Percentiles rank a stretch among this genome's conserved stretches.
Evolutionary conservation across 2,329 filamentous ascomycete genomes (phyloP).

Genomic region (Monosporascus sp.): DNA sequence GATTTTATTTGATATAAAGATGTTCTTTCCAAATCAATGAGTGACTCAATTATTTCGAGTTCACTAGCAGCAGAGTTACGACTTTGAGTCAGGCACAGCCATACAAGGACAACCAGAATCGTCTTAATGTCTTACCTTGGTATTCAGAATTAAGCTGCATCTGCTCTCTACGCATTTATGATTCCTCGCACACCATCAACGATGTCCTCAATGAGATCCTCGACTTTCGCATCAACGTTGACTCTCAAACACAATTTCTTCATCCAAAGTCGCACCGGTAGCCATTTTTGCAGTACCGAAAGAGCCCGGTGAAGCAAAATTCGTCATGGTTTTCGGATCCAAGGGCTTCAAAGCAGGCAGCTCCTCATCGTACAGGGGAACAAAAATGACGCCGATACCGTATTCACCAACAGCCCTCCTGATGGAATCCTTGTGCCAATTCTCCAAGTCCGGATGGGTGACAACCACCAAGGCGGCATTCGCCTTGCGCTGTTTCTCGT

Average conservation of each 20-base stretch:
- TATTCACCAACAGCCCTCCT: constrained; percentile 21
- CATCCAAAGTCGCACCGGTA: constrained; percentile 8
- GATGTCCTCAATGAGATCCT: constrained; percentile 17
- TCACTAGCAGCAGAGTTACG: no score
- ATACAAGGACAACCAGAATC: no score
- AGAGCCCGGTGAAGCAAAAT: constrained; percentile 11
- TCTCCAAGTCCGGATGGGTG: constrained; percentile 25
- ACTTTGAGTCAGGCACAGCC: no score
- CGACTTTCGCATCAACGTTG: constrained; percentile 14
- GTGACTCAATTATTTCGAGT: no score
- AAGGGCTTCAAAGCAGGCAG: constrained; percentile 21
- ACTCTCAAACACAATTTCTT: constrained; percentile 20
- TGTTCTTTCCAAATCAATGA: no score
- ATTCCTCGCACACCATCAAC: constrained; percentile 12
- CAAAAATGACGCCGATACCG: constrained; percentile 25
- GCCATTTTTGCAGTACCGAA: not conserved
- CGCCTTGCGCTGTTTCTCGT: constrained; percentile 10
- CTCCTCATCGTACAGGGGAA: constrained; percentile 22
- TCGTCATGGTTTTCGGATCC: constrained; percentile 21
- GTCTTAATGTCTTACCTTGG: no score
- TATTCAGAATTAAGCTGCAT: no score
- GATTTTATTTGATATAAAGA: no score
- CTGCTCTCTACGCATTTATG: constrained; percentile 1
- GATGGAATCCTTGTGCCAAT: constrained; percentile 24
- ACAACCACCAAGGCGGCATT: constrained; percentile 26